Percentiles rank a stretch among this genome's conserved stretches.
Conservation (phyloP, 371 early-diverging fungal species). For the Mucor racemosus region DNA sequence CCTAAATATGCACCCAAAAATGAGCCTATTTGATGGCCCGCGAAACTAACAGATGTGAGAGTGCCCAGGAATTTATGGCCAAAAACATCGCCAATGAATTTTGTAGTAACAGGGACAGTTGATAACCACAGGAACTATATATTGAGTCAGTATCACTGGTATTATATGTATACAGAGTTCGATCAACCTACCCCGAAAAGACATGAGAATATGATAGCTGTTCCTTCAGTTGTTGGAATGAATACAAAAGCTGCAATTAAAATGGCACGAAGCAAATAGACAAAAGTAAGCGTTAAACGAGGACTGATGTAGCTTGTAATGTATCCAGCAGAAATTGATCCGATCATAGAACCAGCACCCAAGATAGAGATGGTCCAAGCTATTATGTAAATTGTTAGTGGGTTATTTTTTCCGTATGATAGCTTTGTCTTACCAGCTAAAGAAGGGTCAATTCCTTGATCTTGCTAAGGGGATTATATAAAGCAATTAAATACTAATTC, state of each 20-base stretch:
- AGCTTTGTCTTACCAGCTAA: slow-evolving; percentile 18
- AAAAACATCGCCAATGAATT: slow-evolving; percentile 40
- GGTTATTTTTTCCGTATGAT: background rate
- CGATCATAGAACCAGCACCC: slow-evolving; percentile 36
- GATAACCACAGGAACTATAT: slow-evolving; percentile 44
- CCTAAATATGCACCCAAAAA: slow-evolving; percentile 46
- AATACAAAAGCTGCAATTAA: slow-evolving; percentile 34
- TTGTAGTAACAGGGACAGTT: slow-evolving; percentile 50
- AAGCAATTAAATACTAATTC: background rate
- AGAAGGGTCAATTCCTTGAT: slow-evolving; percentile 30
- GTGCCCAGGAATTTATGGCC: slow-evolving; percentile 50
- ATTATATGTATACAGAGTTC: background rate
- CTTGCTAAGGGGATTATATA: slow-evolving; percentile 14
- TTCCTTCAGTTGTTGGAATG: slow-evolving; percentile 25
- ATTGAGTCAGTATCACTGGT: too few relatives aligned
- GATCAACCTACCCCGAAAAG: slow-evolving; percentile 56
- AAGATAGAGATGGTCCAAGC: slow-evolving; percentile 44
- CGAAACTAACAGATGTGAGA: slow-evolving; percentile 24
- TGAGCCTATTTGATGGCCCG: slow-evolving; percentile 47
- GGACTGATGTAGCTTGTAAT: slow-evolving; percentile 27
- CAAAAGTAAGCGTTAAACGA: slow-evolving; percentile 22
- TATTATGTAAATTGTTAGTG: background rate
- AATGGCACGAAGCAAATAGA: slow-evolving; percentile 26
- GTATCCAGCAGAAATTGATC: slow-evolving; percentile 30
- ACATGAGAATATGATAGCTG: slow-evolving; percentile 46